These are phyloP conservation scores for Ophiocytium majus DNA, from an alignment of 352 stramenopile species.

Conservation along the genomic window DNA sequence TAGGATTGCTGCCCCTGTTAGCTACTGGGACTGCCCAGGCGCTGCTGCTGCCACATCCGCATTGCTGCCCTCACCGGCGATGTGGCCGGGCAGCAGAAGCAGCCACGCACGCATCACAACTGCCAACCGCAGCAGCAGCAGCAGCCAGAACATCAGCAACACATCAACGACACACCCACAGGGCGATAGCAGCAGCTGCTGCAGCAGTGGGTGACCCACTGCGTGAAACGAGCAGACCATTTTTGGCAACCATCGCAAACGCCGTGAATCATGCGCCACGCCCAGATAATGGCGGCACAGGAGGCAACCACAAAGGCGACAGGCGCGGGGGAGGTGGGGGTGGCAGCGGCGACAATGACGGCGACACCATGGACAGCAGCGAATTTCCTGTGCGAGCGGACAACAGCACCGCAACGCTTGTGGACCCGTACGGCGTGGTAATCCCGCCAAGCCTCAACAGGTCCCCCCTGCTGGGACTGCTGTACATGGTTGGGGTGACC, in stretches of 20 bases:
- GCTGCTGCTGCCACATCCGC: too few relatives aligned
- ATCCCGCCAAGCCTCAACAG: background rate
- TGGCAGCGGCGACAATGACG: background rate
- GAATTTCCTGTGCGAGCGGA: background rate
- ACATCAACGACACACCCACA: background rate
- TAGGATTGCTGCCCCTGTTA: too few relatives aligned
- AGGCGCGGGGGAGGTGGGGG: background rate
- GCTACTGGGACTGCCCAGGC: too few relatives aligned
- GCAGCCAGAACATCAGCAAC: background rate
- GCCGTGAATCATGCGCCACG: background rate
- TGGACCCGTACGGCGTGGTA: background rate
- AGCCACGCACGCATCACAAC: too few relatives aligned
- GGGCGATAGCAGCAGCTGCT: background rate
- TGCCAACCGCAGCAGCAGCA: background rate
- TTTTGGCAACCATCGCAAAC: too few relatives aligned
- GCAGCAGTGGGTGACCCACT: background rate
- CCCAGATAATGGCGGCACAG: background rate
- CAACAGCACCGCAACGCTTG: constrained; percentile 16
- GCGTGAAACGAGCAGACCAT: background rate
- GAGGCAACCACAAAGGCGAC: background rate
- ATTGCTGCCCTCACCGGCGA: too few relatives aligned
- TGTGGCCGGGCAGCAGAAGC: too few relatives aligned
- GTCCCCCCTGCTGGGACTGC: background rate
- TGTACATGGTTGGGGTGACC: background rate
- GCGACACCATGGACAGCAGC: background rate